Evolutionary conservation across 768 basidiomycete species (phyloP).

Genomic region (Trametopsis cervina): DNA sequence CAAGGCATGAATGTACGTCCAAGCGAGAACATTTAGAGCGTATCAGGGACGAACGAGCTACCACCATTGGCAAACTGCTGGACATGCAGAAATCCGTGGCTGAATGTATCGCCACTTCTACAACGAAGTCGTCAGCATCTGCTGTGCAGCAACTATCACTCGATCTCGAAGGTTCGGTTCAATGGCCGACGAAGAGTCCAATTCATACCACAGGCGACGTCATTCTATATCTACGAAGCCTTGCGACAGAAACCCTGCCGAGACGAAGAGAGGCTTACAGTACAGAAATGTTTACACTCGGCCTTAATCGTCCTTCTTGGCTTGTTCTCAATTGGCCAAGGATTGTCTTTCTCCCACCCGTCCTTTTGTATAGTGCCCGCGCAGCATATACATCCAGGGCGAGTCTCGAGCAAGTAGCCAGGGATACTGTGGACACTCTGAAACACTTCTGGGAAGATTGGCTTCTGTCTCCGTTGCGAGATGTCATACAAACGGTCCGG

Average conservation of each 20-base stretch:
- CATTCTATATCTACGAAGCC: background rate
- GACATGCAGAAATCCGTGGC: background rate
- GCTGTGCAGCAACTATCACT: background rate
- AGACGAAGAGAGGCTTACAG: background rate
- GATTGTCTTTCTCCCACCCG: conserved; percentile 68
- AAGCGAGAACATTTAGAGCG: conserved; percentile 3
- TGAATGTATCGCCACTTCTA: background rate
- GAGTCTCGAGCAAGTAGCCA: conserved; percentile 45
- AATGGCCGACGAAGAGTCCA: background rate
- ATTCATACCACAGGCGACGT: conserved; percentile 1
- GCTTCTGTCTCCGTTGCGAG: conserved; percentile 81
- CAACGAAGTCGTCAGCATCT: background rate
- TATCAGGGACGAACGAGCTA: conserved; percentile 3
- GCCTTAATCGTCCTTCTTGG: conserved; percentile 60
- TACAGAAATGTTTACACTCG: conserved; percentile 7
- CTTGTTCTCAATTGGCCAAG: conserved; percentile 77
- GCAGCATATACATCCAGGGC: conserved; percentile 52
- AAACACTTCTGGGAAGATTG: conserved; percentile 74
- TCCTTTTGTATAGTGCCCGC: conserved; percentile 44
- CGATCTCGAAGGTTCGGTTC: background rate
- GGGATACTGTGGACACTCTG: conserved; percentile 60
- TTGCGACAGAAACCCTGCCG: background rate
- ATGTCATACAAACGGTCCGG: conserved; percentile 76
- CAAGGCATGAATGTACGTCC: conserved; percentile 6
- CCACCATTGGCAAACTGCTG: background rate